These are phyloP conservation scores for Artemisia argyi DNA, from an alignment of 129 eudicot species.

Conservation along the genomic window DNA sequence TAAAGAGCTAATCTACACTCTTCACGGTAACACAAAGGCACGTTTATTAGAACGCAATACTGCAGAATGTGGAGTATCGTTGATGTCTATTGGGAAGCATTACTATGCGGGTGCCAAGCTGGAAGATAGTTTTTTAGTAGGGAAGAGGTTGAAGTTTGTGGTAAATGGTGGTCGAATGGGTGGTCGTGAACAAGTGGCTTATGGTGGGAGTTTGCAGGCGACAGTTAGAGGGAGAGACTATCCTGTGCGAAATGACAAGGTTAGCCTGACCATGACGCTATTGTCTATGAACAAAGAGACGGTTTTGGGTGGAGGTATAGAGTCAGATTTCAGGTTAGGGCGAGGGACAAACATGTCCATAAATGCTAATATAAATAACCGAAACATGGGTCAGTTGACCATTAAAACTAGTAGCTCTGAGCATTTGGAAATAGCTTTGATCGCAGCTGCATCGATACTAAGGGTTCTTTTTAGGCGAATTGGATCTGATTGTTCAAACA, in stretches of 20 bases:
- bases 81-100: slow-evolving; percentile 64
- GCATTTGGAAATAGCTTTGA: slow-evolving; percentile 69
- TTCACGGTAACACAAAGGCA: slow-evolving; percentile 57
- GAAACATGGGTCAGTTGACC: slow-evolving; percentile 76
- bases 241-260: slow-evolving; percentile 79
- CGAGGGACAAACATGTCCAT: slow-evolving; percentile 68
- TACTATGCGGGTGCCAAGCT: slow-evolving; percentile 65
- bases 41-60: slow-evolving; percentile 45
- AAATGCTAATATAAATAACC: slow-evolving; percentile 69
- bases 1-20: slow-evolving; percentile 67
- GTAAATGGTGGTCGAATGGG: slow-evolving; percentile 72
- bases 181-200: slow-evolving; percentile 60
- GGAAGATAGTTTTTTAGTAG: slow-evolving; percentile 62
- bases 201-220: slow-evolving; percentile 81
- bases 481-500: slow-evolving; percentile 27
- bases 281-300: slow-evolving; percentile 69
- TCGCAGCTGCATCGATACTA: slow-evolving; percentile 59
- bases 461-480: slow-evolving; percentile 61
- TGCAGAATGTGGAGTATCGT: slow-evolving; percentile 79
- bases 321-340: slow-evolving; percentile 69
- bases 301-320: slow-evolving; percentile 70
- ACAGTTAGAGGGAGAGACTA: slow-evolving; percentile 76
- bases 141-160: slow-evolving; percentile 64
- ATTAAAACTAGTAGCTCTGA: slow-evolving; percentile 79
- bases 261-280: slow-evolving; percentile 56